Conservation (phyloP, 345 rosid species). For the Garcia nutans region DNA sequence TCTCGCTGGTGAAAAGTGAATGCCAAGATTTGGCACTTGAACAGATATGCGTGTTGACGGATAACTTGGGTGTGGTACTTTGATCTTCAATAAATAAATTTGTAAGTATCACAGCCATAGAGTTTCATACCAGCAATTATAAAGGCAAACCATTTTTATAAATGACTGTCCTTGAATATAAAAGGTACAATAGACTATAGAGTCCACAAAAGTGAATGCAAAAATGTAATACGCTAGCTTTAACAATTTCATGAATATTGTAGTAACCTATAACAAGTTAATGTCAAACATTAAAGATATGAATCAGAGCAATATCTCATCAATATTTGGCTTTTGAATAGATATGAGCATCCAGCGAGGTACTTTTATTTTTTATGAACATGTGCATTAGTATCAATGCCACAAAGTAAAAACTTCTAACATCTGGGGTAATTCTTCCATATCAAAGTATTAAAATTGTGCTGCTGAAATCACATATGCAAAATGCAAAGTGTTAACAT, state of each 20-base stretch:
- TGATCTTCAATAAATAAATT: slow-evolving; percentile 53
- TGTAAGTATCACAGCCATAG: neutral
- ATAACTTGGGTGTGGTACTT: slow-evolving; percentile 76
- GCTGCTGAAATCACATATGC: neutral
- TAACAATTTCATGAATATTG: neutral
- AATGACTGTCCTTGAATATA: slow-evolving; percentile 6
- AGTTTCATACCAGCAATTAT: neutral
- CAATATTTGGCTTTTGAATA: neutral
- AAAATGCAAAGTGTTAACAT: neutral
- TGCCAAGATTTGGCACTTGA: slow-evolving; percentile 94
- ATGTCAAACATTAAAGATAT: neutral
- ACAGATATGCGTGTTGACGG: slow-evolving; percentile 89
- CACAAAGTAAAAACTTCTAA: neutral
- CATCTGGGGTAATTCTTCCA: neutral
- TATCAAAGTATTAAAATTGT: neutral
- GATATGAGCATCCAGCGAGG: neutral
- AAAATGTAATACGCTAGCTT: neutral
- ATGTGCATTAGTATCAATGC: neutral
- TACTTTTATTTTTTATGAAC: neutral
- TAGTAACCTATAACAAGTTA: neutral
- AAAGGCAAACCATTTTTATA: neutral
- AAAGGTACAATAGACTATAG: slow-evolving; percentile 18
- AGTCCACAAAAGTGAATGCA: slow-evolving; percentile 8
- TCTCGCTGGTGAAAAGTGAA: slow-evolving; percentile 91
- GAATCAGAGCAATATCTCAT: slow-evolving; percentile 4